Evolutionary conservation across 169 alveolate genomes (phyloP).

Genomic region (Blepharisma undulans): DNA sequence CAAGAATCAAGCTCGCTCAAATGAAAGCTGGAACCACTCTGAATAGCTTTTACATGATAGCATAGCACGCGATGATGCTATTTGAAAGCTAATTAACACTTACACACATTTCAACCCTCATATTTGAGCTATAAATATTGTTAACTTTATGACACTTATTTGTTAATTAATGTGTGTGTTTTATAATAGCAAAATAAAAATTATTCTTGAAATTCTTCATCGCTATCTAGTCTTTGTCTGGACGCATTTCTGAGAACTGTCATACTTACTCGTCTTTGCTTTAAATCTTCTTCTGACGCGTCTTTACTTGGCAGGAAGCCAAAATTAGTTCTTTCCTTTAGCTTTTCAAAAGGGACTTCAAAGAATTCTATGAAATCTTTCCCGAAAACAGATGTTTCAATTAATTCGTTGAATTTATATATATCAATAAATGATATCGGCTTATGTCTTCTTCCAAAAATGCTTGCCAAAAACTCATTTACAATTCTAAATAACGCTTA

Average conservation of each 20-base stretch:
- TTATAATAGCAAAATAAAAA: no score
- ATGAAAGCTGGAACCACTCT: background rate
- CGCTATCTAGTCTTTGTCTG: background rate
- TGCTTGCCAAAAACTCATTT: background rate
- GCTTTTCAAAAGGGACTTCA: background rate
- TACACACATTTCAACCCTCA: background rate
- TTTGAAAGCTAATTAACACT: background rate
- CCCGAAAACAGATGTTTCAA: background rate
- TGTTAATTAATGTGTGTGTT: background rate
- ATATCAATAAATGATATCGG: slow-evolving; percentile 1
- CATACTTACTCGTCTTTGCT: background rate
- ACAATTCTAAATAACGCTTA: background rate
- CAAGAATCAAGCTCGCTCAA: background rate
- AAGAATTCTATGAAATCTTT: background rate
- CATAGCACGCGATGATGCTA: background rate
- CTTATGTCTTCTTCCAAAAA: background rate
- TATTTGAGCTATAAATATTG: background rate
- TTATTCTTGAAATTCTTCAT: background rate
- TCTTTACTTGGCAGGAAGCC: background rate
- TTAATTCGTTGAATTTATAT: background rate
- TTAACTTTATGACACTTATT: background rate
- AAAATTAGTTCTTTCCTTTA: background rate
- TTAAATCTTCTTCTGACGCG: background rate
- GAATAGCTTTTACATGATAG: background rate
- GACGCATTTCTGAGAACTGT: background rate